Conservation (phyloP, 164 flowering plant species). For the Amborella trichopoda region DNA sequence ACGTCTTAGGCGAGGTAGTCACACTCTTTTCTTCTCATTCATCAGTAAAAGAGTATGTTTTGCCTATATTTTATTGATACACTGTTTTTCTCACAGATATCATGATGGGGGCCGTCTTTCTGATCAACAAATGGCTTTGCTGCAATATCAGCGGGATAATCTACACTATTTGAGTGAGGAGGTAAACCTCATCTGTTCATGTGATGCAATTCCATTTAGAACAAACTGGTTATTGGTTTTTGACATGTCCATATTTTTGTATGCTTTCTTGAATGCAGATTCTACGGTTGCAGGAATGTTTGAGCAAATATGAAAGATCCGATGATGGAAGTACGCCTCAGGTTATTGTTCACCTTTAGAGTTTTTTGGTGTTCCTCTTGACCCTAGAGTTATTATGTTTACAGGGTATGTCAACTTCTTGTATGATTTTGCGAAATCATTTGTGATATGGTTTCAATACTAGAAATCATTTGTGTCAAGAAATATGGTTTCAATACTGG, state of each 20-base stretch:
- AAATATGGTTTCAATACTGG: too few species aligned
- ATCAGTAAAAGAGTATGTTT: neutral
- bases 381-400: neutral
- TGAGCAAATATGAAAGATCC: conserved; percentile 86
- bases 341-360: conserved; percentile 23
- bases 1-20: neutral
- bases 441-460: neutral
- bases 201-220: neutral
- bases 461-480: neutral
- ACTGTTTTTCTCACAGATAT: conserved; percentile 40
- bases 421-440: neutral
- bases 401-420: neutral
- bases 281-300: conserved; percentile 88
- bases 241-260: neutral
- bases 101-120: conserved; percentile 91
- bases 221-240: neutral
- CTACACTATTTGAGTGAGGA: conserved; percentile 94
- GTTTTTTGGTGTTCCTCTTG: neutral
- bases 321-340: conserved; percentile 86
- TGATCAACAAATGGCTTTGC: conserved; percentile 97
- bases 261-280: conserved; percentile 31
- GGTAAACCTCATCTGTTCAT: conserved; percentile 24
- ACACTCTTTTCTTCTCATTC: neutral
- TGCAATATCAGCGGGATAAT: conserved; percentile 97
- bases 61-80: conserved; percentile 3